Conservation (phyloP, 768 basidiomycete species). For the Phlegmacium glaucopus region DNA sequence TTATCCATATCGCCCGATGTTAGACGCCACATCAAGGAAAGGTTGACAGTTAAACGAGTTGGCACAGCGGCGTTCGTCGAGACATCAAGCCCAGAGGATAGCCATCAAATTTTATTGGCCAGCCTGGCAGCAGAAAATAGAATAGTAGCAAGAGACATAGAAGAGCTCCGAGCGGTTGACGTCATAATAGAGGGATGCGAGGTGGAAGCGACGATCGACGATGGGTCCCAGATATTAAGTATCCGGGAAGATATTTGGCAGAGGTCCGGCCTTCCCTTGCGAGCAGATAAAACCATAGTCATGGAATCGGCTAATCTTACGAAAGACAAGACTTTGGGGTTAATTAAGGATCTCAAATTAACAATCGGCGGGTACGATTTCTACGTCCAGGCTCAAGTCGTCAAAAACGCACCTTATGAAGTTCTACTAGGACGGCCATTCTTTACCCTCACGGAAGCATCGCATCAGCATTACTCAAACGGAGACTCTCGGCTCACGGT, state of each 20-base stretch:
- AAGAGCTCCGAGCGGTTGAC: constrained; percentile 12
- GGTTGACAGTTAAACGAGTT: constrained; percentile 6
- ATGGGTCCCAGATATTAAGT: constrained; percentile 14
- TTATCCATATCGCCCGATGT: constrained; percentile 12
- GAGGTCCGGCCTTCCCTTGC: constrained; percentile 4
- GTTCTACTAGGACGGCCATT: constrained; percentile 20
- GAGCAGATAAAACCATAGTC: constrained; percentile 11
- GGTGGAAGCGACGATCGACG: constrained; percentile 12
- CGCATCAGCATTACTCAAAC: constrained; percentile 3
- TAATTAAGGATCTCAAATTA: constrained; percentile 12
- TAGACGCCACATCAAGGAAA: constrained; percentile 11
- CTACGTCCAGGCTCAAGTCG: constrained; percentile 19
- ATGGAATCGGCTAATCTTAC: constrained; percentile 20
- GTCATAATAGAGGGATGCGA: constrained; percentile 5
- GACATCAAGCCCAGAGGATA: too few relatives aligned
- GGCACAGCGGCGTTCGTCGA: not conserved
- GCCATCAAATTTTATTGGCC: not conserved
- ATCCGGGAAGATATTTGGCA: constrained; percentile 14
- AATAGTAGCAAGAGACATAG: constrained; percentile 9
- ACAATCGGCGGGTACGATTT: constrained; percentile 11
- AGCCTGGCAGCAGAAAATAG: not conserved
- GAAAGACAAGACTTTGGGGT: constrained; percentile 9
- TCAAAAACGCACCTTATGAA: constrained; percentile 18
- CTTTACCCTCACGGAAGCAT: constrained; percentile 9
- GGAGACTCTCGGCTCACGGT: constrained; percentile 6